Conservation (phyloP, 768 basidiomycete genomes). For the Fomitopsis serialis region DNA sequence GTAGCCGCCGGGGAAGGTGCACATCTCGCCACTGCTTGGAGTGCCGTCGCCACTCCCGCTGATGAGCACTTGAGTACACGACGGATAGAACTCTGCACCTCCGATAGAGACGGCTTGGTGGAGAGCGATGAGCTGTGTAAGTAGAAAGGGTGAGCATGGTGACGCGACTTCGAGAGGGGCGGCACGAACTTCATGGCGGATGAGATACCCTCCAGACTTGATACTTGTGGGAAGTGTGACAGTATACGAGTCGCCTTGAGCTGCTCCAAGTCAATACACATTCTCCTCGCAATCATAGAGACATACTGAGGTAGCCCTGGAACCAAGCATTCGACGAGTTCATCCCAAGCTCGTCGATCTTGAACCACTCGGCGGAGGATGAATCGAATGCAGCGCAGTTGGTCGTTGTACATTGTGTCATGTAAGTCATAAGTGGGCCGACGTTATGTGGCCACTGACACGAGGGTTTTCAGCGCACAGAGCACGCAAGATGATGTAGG, state of each 20-base stretch:
- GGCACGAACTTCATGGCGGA: slow-evolving; percentile 55
- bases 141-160: slow-evolving; percentile 7
- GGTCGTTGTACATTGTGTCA: slow-evolving; percentile 49
- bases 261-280: slow-evolving; percentile 10
- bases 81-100: slow-evolving; percentile 79
- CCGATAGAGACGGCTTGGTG: slow-evolving; percentile 53
- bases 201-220: slow-evolving; percentile 65
- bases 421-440: slow-evolving; percentile 1
- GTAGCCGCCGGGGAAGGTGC: slow-evolving; percentile 73
- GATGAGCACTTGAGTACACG: slow-evolving; percentile 52
- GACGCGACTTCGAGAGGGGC: background rate
- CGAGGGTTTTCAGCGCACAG: background rate
- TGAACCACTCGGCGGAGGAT: slow-evolving; percentile 65
- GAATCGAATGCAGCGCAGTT: slow-evolving; percentile 57
- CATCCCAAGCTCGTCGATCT: slow-evolving; percentile 32
- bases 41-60: slow-evolving; percentile 48
- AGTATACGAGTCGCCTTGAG: slow-evolving; percentile 20
- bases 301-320: slow-evolving; percentile 20
- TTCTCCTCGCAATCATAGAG: background rate
- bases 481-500: background rate
- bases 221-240: slow-evolving; percentile 38
- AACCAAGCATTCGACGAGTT: slow-evolving; percentile 18
- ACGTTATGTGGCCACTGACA: slow-evolving; percentile 38
- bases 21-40: slow-evolving; percentile 44
- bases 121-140: slow-evolving; percentile 56